phyloP scores from a whole-genome alignment of 768 basidiomycete species.

The Pulveroboletus sp. region DNA sequence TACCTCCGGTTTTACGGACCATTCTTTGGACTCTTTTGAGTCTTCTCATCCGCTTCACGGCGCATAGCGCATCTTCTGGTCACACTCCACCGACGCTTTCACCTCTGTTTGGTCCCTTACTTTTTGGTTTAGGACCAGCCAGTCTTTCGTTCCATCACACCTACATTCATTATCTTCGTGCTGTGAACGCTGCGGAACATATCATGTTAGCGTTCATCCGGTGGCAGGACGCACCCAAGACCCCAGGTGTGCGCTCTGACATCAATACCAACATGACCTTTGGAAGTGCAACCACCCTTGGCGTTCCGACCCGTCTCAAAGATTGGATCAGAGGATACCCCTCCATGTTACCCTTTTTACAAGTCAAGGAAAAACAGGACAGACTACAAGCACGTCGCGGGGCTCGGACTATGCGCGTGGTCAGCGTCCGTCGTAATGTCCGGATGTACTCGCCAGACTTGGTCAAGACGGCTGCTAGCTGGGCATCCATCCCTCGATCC shows the following conservation, averaged over 20 bases:
- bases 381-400: slow-evolving; percentile 69
- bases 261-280: slow-evolving; percentile 34
- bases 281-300: slow-evolving; percentile 53
- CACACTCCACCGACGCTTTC: slow-evolving; percentile 90
- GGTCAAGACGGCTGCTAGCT: slow-evolving; percentile 56
- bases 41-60: slow-evolving; percentile 78
- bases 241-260: slow-evolving; percentile 23
- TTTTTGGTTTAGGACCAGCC: slow-evolving; percentile 73
- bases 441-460: slow-evolving; percentile 86
- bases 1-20: slow-evolving; percentile 51
- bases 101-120: slow-evolving; percentile 80
- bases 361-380: slow-evolving; percentile 41
- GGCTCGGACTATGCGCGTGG: slow-evolving; percentile 69
- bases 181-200: slow-evolving; percentile 87
- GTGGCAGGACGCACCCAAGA: slow-evolving; percentile 60
- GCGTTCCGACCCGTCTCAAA: slow-evolving; percentile 80
- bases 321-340: slow-evolving; percentile 93
- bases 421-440: slow-evolving; percentile 75
- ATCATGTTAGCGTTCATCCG: slow-evolving; percentile 87
- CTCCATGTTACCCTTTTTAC: slow-evolving; percentile 63
- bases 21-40: slow-evolving; percentile 68
- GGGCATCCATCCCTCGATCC: slow-evolving; percentile 38
- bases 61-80: slow-evolving; percentile 79
- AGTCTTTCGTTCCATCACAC: slow-evolving; percentile 50
- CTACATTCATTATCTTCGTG: slow-evolving; percentile 70